Conservation (phyloP, 2,329 filamentous ascomycete species). For the Apiospora pterosperma region DNA sequence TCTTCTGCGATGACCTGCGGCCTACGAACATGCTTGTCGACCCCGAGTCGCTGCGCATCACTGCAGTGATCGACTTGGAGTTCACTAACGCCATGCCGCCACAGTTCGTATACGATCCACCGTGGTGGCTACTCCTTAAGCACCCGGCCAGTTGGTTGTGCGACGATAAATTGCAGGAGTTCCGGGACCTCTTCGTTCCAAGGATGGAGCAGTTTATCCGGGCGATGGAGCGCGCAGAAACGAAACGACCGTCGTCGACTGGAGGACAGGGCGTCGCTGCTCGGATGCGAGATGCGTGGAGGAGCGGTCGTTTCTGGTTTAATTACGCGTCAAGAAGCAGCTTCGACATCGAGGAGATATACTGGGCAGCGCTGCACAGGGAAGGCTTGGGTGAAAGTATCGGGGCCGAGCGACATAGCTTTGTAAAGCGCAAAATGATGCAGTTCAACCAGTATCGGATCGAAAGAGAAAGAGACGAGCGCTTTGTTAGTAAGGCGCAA, state of each 20-base stretch:
- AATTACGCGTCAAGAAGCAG: neutral
- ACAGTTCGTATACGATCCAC: neutral
- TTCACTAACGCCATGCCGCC: neutral
- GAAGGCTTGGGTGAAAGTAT: neutral
- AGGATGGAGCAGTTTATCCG: constrained; percentile 11
- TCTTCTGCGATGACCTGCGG: no score
- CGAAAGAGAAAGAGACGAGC: no score
- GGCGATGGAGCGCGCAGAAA: constrained; percentile 10
- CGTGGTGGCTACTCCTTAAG: neutral
- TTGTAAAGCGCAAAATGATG: no score
- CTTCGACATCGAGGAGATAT: neutral
- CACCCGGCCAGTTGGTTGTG: neutral
- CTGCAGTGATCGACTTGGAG: neutral
- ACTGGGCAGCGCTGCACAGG: neutral
- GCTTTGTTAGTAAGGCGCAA: no score
- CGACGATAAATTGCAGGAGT: neutral
- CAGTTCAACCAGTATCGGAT: no score
- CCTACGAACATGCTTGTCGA: neutral
- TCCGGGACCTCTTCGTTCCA: constrained; percentile 8
- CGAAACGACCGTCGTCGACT: neutral
- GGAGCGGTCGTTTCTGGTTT: neutral
- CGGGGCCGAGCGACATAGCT: no score
- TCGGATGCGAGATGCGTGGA: neutral
- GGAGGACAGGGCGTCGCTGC: neutral
- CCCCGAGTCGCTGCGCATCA: no score